Percentiles rank a stretch among this genome's conserved stretches.
Evolutionary conservation across 495 filamentous ascomycete genomes (phyloP).

Genomic region (Aspergillus cristatus): DNA sequence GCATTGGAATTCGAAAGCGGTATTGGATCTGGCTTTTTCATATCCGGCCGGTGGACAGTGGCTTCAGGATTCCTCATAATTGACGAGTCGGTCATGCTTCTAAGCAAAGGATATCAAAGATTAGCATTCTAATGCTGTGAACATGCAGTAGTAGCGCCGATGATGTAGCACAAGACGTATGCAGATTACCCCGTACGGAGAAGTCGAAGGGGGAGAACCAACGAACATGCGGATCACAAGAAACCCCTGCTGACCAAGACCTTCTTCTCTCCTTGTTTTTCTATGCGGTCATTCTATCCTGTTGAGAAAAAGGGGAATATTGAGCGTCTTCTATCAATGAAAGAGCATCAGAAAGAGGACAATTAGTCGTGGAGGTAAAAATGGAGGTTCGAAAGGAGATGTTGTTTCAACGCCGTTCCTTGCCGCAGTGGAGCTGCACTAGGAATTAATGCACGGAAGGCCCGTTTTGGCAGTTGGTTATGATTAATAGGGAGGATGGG

Average conservation of each 20-base stretch:
- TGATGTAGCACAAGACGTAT: too few relatives aligned
- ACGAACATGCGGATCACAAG: constrained; percentile 8
- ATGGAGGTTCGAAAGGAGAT: constrained; percentile 17
- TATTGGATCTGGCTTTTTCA: constrained; percentile 16
- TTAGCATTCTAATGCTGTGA: too few relatives aligned
- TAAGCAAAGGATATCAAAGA: neutral
- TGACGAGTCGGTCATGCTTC: constrained; percentile 18
- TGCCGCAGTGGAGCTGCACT: constrained; percentile 19
- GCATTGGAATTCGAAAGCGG: constrained; percentile 14
- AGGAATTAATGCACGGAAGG: constrained; percentile 10
- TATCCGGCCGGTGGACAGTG: constrained; percentile 10
- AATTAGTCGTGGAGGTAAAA: neutral
- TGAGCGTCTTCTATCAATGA: too few relatives aligned
- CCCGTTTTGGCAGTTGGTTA: constrained; percentile 19
- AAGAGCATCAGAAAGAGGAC: neutral
- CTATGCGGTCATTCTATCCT: neutral
- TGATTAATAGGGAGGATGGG: neutral
- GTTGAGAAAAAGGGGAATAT: too few relatives aligned
- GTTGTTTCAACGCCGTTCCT: constrained; percentile 13
- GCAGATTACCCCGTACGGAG: too few relatives aligned
- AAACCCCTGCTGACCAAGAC: constrained; percentile 4
- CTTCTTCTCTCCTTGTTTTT: neutral
- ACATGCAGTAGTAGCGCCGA: too few relatives aligned
- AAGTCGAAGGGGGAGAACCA: constrained; percentile 1
- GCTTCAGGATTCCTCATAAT: constrained; percentile 14